Evolutionary conservation across 306 rosid genomes (phyloP), one percentile per base, ranked within the genome.

Genomic region (Casuarina glauca): DNA sequence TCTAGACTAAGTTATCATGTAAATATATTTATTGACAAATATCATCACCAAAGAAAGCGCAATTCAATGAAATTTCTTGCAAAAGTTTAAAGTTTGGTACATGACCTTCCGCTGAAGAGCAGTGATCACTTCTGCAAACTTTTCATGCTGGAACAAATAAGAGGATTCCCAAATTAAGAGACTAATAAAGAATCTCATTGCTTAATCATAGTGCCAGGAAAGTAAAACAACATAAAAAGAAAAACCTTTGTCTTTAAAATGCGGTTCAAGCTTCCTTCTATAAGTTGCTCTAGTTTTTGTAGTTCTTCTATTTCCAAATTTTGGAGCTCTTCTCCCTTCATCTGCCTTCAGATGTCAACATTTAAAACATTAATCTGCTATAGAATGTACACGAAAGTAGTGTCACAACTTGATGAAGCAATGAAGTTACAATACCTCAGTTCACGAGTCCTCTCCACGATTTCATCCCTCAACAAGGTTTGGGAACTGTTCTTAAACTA

Each of bases 291-390:
- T 45, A 84, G 76, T 11, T 58, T 13, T 49, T 51, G 50, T 32
- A 84, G 68, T 1, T 84, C 85, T 13, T 81, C 75, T 2, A 78
- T 19, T 51, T 71, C 69, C 38, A 84, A 51, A 45, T 64, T 80
- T 43, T 74, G 75, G 51, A 81, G 80, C 35, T 84, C 85, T 38
- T 84, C 88, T 45, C 88, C 88, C 67, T 48, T 81, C 66, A 84
- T 45, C 46, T 43, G 53, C 75, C 88, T 84, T 62, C 62, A 58
- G 71, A 12, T 66, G 32, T 36, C 12, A 66, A 15, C 44, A 66
- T 66, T 66, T 64, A 39, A 3, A 19, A 17, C 71, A 66, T 66
- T n/a, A 66, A 66, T 43, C 42, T 42, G 16, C 48, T 64, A 45
- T 64, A 45, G 48, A 6, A 64, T 15, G 19, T 38, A 19, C 69